Conservation (phyloP, 441 rosid species). For the Corymbia calophylla region DNA sequence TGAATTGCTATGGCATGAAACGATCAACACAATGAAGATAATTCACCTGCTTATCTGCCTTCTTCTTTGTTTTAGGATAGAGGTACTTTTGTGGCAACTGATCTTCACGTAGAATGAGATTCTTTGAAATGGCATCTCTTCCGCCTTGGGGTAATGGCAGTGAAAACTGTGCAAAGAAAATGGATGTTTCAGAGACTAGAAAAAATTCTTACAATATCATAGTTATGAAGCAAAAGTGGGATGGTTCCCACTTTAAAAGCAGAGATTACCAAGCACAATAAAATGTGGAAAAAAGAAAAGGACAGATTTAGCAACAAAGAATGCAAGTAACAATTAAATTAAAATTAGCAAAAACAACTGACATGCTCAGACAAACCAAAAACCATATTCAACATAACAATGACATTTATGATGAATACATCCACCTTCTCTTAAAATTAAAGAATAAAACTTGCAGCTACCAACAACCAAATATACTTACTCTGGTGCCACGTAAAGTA, state of each 20-base stretch:
- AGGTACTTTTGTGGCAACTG: slow-evolving; percentile 87
- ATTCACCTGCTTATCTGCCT: slow-evolving; percentile 55
- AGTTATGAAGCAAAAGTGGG: not conserved
- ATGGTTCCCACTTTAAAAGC: not conserved
- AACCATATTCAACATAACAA: not conserved
- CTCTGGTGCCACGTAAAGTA: slow-evolving; percentile 78
- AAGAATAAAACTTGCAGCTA: not conserved
- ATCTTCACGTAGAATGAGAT: slow-evolving; percentile 77
- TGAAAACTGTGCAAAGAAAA: slow-evolving; percentile 49
- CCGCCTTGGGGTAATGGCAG: slow-evolving; percentile 89
- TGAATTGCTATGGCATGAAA: not conserved
- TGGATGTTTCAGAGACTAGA: not conserved
- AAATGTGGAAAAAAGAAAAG: not conserved
- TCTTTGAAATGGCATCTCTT: slow-evolving; percentile 80
- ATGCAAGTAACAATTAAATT: not conserved
- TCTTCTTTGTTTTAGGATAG: slow-evolving; percentile 77
- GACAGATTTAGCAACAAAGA: not conserved
- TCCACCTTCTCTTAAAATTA: not conserved
- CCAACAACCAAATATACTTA: slow-evolving; percentile 17
- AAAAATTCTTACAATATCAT: not conserved
- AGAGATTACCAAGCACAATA: not conserved
- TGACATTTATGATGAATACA: not conserved
- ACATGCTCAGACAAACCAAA: not conserved
- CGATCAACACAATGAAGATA: not conserved
- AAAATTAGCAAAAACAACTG: not conserved